A percentile compares a stretch with the other conserved stretches of the same genome.
phyloP scores from a whole-genome alignment of 805 yeast species.

The Dipodascopsis tothii region DNA sequence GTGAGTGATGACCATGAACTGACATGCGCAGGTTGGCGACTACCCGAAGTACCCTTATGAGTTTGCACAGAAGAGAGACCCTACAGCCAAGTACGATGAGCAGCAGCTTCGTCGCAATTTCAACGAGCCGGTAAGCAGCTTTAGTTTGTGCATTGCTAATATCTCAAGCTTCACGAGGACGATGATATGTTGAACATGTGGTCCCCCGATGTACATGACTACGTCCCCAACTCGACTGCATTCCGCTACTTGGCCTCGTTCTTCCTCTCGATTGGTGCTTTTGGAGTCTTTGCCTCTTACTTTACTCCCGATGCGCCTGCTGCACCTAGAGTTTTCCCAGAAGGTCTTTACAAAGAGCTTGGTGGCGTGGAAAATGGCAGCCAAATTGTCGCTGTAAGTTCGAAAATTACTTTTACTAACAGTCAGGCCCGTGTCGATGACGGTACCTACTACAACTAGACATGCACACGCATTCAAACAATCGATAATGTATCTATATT shows the following conservation, averaged over 20 bases:
- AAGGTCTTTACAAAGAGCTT: slow-evolving; percentile 65
- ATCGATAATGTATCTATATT: not conserved
- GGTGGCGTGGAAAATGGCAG: slow-evolving; percentile 45
- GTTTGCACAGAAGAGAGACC: slow-evolving; percentile 60
- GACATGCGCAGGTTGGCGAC: slow-evolving; percentile 33
- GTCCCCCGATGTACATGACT: slow-evolving; percentile 71
- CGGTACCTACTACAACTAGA: slow-evolving; percentile 10
- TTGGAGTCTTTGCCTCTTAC: slow-evolving; percentile 40
- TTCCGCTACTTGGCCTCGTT: slow-evolving; percentile 48
- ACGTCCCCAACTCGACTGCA: slow-evolving; percentile 55
- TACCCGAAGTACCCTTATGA: slow-evolving; percentile 56
- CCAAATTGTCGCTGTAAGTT: slow-evolving; percentile 19
- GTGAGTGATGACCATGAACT: not conserved
- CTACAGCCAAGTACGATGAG: slow-evolving; percentile 68
- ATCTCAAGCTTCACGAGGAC: slow-evolving; percentile 46
- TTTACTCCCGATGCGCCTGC: slow-evolving; percentile 62
- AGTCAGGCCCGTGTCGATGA: slow-evolving; percentile 17
- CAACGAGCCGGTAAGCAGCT: slow-evolving; percentile 46
- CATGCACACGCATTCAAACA: not conserved
- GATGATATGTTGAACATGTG: slow-evolving; percentile 74
- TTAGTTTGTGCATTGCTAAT: not conserved
- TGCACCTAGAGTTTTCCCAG: slow-evolving; percentile 69
- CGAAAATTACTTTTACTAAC: not conserved
- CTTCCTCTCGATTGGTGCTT: slow-evolving; percentile 42
- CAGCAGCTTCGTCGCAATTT: slow-evolving; percentile 73